Percentiles rank a stretch among this genome's conserved stretches.
Evolutionary conservation across 202 grass and related monocot species (phyloP).

Genomic region (Schoenoplectus triqueter): DNA sequence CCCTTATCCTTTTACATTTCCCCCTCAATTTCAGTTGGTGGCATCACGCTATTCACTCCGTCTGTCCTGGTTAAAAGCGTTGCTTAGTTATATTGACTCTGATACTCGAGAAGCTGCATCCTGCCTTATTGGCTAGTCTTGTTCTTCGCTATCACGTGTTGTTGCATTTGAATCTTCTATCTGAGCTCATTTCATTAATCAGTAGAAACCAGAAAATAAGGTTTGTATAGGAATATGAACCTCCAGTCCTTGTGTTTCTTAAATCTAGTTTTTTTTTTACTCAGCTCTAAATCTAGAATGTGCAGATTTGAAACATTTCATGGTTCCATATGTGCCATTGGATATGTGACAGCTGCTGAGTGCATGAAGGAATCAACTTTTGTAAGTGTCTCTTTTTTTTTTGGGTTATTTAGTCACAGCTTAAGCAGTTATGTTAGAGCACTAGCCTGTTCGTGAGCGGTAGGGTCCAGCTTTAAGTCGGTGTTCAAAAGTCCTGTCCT

Average conservation of each 20-base stretch:
- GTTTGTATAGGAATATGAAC: conserved; percentile 45
- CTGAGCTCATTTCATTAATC: conserved; percentile 65
- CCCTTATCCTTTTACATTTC: conserved; percentile 7
- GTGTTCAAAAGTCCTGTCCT: not conserved
- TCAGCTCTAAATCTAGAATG: conserved; percentile 39
- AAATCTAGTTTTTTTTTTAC: conserved; percentile 26
- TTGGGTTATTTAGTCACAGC: too few relatives aligned
- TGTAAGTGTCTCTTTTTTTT: conserved; percentile 45
- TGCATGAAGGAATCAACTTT: conserved; percentile 71
- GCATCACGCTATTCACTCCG: conserved; percentile 67
- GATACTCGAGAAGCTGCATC: conserved; percentile 88
- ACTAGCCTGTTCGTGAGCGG: too few relatives aligned
- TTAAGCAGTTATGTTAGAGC: too few relatives aligned
- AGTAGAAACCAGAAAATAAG: conserved; percentile 53
- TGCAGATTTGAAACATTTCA: conserved; percentile 90
- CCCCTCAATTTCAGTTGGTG: conserved; percentile 58
- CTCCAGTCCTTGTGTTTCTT: conserved; percentile 17
- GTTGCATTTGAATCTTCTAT: conserved; percentile 57
- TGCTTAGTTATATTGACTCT: conserved; percentile 83
- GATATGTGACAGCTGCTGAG: conserved; percentile 66
- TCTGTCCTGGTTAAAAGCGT: conserved; percentile 65
- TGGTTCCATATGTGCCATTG: conserved; percentile 74
- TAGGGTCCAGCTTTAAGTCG: not conserved
- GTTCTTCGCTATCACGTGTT: conserved; percentile 69
- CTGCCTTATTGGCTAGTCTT: conserved; percentile 68